Base-by-base conservation (phyloP, 805 yeast genomes). In the Ogataea siamensis region DNA sequence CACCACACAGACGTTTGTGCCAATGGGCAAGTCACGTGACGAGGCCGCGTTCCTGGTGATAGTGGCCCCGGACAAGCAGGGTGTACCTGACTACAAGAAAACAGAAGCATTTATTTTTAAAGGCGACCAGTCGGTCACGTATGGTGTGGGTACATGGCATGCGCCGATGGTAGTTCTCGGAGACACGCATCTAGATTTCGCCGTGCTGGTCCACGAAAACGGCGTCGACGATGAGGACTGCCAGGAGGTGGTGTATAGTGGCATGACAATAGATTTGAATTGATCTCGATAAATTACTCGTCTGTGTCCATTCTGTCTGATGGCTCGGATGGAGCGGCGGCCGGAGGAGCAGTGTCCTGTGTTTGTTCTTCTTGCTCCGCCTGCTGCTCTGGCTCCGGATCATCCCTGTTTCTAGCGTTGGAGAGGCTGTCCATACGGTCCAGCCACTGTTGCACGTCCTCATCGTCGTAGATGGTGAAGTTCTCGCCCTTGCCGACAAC, bases 91-190 rank as follows among this genome's bases (percentile, higher is more conserved):
- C 49, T 71, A 75, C n/a, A 49, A 63, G 2, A 62, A 74, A 0
- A 51, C 81, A 8, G 71, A 67, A 47, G 95, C 95, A 0, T 89
- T 88, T 52, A 48, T 77, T 5, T 86, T 89, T 47, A 71, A 64
- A 39, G 96, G 95, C 0, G 81, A 85, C 57, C 96, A 88, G 55
- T 85, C 95, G 0, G 87, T 89, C 4, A 89, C 96, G 0, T 88
- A 88, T 58, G 94, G 88, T 0, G 76, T 73, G 9, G 87, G 83
- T 1, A 76, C 82, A 4, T 89, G 98, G 98, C 98, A 89, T 58
- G 95, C 97, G 0, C 97, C 98, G 3, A 89, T 89, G 98, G 82
- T 91, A 15, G 91, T 87, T 2, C 59, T 87, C 7, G 82, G 80
- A 22, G 64, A 66, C 4, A 44, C 34, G 4, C 44, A 53, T 24